A percentile compares a stretch with the other conserved stretches of the same genome.
Conservation (phyloP, 176 grass and related monocot species). For the Zizania latifolia region DNA sequence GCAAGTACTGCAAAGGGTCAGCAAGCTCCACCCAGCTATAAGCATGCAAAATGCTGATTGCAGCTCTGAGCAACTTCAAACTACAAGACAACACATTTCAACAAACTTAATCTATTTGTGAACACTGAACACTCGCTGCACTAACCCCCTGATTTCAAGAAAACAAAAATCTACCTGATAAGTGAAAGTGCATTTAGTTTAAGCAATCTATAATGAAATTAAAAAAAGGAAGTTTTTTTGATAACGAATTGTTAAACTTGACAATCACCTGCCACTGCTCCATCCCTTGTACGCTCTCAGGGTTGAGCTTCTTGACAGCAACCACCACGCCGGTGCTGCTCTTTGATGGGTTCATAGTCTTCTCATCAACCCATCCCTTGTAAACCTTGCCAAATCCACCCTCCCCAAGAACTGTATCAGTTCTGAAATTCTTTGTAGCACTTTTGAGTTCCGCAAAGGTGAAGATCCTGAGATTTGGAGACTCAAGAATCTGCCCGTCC, state of each 20-base stretch:
- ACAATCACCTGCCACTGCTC: slow-evolving; percentile 81
- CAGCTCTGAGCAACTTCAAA: neutral
- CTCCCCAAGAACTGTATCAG: slow-evolving; percentile 65
- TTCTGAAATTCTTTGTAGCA: slow-evolving; percentile 62
- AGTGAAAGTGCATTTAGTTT: neutral
- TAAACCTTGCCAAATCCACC: slow-evolving; percentile 88
- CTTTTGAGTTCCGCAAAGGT: slow-evolving; percentile 62
- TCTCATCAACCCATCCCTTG: slow-evolving; percentile 88
- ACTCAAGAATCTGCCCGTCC: slow-evolving; percentile 60
- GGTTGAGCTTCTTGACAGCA: slow-evolving; percentile 87
- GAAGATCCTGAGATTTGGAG: slow-evolving; percentile 53
- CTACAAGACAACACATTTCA: neutral
- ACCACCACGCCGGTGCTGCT: slow-evolving; percentile 38
- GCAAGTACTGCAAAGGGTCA: slow-evolving; percentile 1
- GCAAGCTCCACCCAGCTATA: neutral
- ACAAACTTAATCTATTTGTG: neutral
- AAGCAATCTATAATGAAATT: neutral
- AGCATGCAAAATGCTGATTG: neutral
- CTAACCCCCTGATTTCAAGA: neutral
- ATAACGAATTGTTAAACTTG: neutral
- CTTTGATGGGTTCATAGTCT: slow-evolving; percentile 57
- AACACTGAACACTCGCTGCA: neutral
- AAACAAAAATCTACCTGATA: neutral
- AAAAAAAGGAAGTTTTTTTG: neutral
- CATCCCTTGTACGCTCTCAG: slow-evolving; percentile 76